Base-by-base conservation (phyloP, 1,284 basidiomycete species). In the Fomes fomentarius region DNA sequence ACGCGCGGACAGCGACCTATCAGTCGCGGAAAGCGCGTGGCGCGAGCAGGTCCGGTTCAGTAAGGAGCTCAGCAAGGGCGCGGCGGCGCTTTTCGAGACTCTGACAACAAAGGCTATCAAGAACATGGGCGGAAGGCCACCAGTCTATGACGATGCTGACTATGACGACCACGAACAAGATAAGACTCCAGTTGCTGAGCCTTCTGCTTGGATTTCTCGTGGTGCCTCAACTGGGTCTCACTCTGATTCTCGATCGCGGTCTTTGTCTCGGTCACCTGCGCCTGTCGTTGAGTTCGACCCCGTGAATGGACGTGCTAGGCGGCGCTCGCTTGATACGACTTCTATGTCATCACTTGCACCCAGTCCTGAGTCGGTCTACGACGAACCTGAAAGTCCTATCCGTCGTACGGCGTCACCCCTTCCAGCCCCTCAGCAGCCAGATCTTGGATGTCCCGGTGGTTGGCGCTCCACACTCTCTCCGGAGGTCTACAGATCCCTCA, bases 61-160 rank as follows among this genome's bases (percentile, higher is more conserved):
- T 11, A 72, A 75, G 7, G 75, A 74, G 37, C 61, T 82, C 42
- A 84, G 80, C 59, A 64, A 71, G 28, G 79, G 76, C 9, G 83
- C 83, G 0, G 78, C 82, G 55, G 80, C 75, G 30, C 66, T 86
- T 15, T 79, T 87, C 56, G 74, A 73, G 52, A 73, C 73, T 28
- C 57, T 82, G 34, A 71, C 54, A 54, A 59, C 54, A 35, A 62
- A 46, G 26, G 56, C 38, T 28, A 40, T 21, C 9, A 45, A 37
- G 31, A 46, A 47, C 24, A 33, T 22, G 10, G 7, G 34, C 30
- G 37, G 35, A 12, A 17, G 22, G 28, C 4, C 25, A 25, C 22
- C 28, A 6, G 11, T 25, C 12, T 22, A 21, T 7, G 15, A 17
- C 12, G 34, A 37, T 2, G 11, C 7, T 45, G 12, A 19, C 8